Evolutionary conservation across 805 yeast genomes (phyloP).

Genomic region (Yamadazyma philogaea): DNA sequence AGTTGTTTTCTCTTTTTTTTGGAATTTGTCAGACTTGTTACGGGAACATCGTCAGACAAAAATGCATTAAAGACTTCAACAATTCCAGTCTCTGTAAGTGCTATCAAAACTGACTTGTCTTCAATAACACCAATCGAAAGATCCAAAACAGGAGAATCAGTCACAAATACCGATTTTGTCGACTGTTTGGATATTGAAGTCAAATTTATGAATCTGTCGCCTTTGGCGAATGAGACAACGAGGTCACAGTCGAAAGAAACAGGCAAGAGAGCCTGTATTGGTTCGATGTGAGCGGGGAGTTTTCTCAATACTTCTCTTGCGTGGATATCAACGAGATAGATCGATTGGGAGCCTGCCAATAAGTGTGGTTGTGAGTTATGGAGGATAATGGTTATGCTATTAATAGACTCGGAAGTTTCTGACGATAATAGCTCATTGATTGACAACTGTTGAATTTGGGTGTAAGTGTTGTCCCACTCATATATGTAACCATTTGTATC

Average conservation of each 20-base stretch:
- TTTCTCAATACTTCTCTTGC: slow-evolving; percentile 42
- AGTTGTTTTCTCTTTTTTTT: slow-evolving; percentile 47
- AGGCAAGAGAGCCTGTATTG: slow-evolving; percentile 50
- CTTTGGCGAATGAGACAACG: slow-evolving; percentile 68
- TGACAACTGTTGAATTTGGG: slow-evolving; percentile 41
- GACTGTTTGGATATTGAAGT: slow-evolving; percentile 48
- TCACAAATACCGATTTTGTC: slow-evolving; percentile 58
- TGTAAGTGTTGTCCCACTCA: slow-evolving; percentile 58
- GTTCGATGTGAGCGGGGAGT: slow-evolving; percentile 76
- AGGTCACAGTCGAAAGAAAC: slow-evolving; percentile 34
- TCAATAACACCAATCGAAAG: slow-evolving; percentile 38
- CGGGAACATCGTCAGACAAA: slow-evolving; percentile 26
- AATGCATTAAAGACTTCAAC: slow-evolving; percentile 72
- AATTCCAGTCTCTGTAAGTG: slow-evolving; percentile 70
- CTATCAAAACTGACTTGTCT: slow-evolving; percentile 41
- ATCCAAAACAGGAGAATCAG: slow-evolving; percentile 58
- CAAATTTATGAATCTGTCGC: slow-evolving; percentile 79
- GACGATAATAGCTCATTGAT: slow-evolving; percentile 29
- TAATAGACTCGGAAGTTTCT: slow-evolving; percentile 32
- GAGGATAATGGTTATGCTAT: slow-evolving; percentile 27
- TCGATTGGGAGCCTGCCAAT: slow-evolving; percentile 65
- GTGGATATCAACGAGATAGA: slow-evolving; percentile 48
- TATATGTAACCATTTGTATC: slow-evolving; percentile 56
- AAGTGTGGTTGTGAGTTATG: slow-evolving; percentile 40
- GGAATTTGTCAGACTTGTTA: slow-evolving; percentile 13